Percentiles rank a stretch among this genome's conserved stretches.
Conservation (phyloP, 768 basidiomycete species). For the Xanthoconium stramineum region DNA sequence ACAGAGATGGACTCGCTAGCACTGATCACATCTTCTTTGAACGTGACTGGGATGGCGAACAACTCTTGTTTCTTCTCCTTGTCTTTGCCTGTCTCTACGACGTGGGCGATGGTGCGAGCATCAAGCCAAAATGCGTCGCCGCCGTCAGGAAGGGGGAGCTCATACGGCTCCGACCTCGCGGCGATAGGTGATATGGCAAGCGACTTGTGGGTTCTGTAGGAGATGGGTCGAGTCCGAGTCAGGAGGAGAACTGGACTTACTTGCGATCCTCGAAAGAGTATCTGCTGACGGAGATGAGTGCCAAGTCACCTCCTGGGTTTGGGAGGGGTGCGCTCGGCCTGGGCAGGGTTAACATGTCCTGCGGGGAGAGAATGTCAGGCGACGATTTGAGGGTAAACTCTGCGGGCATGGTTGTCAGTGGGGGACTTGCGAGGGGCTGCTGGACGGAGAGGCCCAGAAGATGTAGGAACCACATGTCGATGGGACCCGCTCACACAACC, state of each 20-base stretch:
- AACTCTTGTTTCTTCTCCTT: slow-evolving; percentile 50
- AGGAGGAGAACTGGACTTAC: slow-evolving; percentile 39
- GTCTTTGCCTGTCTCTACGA: slow-evolving; percentile 50
- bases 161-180: slow-evolving; percentile 44
- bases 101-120: slow-evolving; percentile 64
- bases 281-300: slow-evolving; percentile 61
- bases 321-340: slow-evolving; percentile 66
- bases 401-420: slow-evolving; percentile 28
- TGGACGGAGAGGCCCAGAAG: slow-evolving; percentile 57
- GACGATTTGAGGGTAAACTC: slow-evolving; percentile 61
- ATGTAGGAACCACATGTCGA: slow-evolving; percentile 47
- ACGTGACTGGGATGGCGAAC: slow-evolving; percentile 55
- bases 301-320: slow-evolving; percentile 66
- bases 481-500: neutral
- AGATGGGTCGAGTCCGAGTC: neutral
- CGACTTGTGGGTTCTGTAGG: slow-evolving; percentile 65
- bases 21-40: slow-evolving; percentile 35
- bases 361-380: slow-evolving; percentile 62
- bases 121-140: slow-evolving; percentile 82
- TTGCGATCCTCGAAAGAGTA: slow-evolving; percentile 72
- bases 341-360: slow-evolving; percentile 65
- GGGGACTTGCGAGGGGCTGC: slow-evolving; percentile 37
- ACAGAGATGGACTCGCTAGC: slow-evolving; percentile 42
- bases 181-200: slow-evolving; percentile 61
- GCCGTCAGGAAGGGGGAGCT: slow-evolving; percentile 60